phyloP scores from a whole-genome alignment of 2,329 filamentous ascomycete species.

The Coniochaeta hoffmannii region DNA sequence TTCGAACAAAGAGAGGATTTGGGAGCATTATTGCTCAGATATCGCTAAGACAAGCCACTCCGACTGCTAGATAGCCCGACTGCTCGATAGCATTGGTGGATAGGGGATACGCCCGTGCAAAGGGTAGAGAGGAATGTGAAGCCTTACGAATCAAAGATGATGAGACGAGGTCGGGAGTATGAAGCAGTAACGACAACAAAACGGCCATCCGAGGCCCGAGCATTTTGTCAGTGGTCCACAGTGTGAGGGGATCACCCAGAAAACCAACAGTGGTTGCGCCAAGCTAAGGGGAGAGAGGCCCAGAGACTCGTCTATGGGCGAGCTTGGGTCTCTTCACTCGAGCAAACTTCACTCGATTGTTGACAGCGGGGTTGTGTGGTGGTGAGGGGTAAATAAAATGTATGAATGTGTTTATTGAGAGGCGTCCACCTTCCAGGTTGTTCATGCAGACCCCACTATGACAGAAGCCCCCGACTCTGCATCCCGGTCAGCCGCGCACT shows the following conservation, averaged over 20 bases:
- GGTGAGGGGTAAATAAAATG: background rate
- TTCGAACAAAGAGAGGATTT: background rate
- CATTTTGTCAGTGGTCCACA: too few relatives aligned
- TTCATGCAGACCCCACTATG: background rate
- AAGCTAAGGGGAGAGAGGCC: background rate
- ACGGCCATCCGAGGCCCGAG: too few relatives aligned
- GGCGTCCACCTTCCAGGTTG: background rate
- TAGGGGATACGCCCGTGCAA: too few relatives aligned
- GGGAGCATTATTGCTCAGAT: background rate
- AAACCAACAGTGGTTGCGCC: background rate
- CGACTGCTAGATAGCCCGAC: background rate
- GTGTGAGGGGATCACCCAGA: background rate
- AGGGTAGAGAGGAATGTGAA: too few relatives aligned
- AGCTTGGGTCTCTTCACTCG: too few relatives aligned
- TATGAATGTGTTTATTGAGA: background rate
- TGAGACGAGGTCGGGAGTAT: too few relatives aligned
- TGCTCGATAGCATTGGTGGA: background rate
- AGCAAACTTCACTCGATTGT: background rate
- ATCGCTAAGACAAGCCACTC: background rate
- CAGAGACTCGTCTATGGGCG: too few relatives aligned
- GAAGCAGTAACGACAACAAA: background rate
- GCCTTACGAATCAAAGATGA: too few relatives aligned
- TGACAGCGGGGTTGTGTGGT: background rate
- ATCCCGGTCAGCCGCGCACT: slow-evolving; percentile 2
- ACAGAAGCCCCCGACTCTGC: background rate